Conservation (phyloP, 2,329 filamentous ascomycete genomes). For the Apiospora phragmitis region DNA sequence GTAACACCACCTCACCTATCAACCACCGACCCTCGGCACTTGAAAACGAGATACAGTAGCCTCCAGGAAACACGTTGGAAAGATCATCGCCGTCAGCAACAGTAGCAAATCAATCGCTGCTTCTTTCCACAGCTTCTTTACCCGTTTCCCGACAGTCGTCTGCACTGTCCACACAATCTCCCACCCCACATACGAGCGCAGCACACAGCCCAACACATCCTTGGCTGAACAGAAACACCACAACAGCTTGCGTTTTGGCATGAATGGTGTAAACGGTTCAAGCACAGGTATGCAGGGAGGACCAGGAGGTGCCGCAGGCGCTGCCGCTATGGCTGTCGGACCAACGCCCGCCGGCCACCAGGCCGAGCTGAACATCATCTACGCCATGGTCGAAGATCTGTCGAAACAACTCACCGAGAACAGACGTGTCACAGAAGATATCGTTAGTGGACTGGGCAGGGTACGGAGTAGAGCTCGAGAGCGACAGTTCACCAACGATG, state of each 20-base stretch:
- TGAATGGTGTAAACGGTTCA: constrained; percentile 19
- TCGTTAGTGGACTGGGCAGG: constrained; percentile 62
- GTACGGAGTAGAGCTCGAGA: constrained; percentile 58
- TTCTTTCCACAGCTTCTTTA: neutral
- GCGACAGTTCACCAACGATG: constrained; percentile 56
- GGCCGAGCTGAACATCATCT: constrained; percentile 68
- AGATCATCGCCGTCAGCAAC: no score
- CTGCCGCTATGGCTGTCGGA: constrained; percentile 46
- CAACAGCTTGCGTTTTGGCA: neutral
- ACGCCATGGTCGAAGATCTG: constrained; percentile 67
- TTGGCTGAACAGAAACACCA: neutral
- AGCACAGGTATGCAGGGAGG: constrained; percentile 28
- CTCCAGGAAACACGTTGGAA: neutral
- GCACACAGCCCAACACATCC: neutral
- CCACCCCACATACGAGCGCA: neutral
- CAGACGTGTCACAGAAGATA: constrained; percentile 61
- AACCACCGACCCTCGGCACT: neutral
- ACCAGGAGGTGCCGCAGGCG: constrained; percentile 24
- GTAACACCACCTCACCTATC: neutral
- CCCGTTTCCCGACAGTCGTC: neutral
- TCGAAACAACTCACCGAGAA: constrained; percentile 64
- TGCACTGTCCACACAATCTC: neutral
- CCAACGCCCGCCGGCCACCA: constrained; percentile 69
- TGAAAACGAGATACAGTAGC: neutral
- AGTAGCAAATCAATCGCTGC: neutral